These are phyloP conservation scores for Immersiella caudata DNA, from an alignment of 495 filamentous ascomycete genomes.

Conservation along the genomic window DNA sequence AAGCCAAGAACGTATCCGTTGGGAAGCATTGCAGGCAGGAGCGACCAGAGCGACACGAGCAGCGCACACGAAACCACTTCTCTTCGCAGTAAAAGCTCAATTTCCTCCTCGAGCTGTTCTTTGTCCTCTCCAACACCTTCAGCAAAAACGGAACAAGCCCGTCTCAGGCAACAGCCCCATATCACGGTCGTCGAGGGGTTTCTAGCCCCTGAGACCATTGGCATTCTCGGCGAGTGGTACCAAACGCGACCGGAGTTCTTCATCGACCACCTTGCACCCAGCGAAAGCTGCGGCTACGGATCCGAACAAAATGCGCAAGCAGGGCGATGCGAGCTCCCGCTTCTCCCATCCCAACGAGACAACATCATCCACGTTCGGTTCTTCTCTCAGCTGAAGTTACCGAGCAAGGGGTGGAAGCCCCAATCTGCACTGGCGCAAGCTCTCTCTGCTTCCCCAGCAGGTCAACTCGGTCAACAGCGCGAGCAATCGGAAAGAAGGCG, in stretches of 20 bases:
- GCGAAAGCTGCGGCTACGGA: background rate
- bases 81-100: too few species aligned
- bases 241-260: constrained; percentile 1
- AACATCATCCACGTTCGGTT: constrained; percentile 9
- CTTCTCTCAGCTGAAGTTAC: background rate
- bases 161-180: background rate
- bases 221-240: background rate
- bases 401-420: background rate
- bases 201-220: constrained; percentile 5
- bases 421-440: background rate
- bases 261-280: constrained; percentile 1
- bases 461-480: background rate
- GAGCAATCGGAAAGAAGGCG: background rate
- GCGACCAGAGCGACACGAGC: too few species aligned
- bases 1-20: too few species aligned
- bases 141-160: too few species aligned
- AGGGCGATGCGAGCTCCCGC: too few species aligned
- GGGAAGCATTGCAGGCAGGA: too few species aligned
- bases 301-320: too few species aligned
- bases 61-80: too few species aligned
- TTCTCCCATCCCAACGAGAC: background rate
- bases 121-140: too few species aligned
- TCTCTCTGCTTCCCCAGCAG: background rate
- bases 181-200: constrained; percentile 10
- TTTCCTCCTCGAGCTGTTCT: too few species aligned